Evolutionary conservation across 768 basidiomycete genomes (phyloP).

Genomic region (Psilocybe subaeruginosa): DNA sequence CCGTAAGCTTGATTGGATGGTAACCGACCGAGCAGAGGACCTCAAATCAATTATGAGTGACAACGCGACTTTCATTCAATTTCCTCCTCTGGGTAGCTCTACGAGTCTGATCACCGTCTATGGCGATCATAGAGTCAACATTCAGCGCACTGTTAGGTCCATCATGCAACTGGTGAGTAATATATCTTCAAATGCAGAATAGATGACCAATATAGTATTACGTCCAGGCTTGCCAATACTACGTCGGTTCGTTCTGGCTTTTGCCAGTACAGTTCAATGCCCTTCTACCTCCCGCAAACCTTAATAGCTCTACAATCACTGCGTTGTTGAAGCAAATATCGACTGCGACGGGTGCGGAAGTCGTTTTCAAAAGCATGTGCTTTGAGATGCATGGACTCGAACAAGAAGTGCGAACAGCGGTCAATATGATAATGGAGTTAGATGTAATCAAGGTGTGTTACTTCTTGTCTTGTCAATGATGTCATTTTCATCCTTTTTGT

Average conservation of each 20-base stretch:
- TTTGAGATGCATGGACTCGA: constrained; percentile 97
- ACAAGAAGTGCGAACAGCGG: constrained; percentile 84
- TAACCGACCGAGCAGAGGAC: constrained; percentile 95
- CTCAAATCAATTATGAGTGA: constrained; percentile 92
- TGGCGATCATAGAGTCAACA: constrained; percentile 92
- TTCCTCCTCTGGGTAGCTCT: constrained; percentile 90
- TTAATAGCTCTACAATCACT: constrained; percentile 83
- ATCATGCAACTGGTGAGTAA: constrained; percentile 90
- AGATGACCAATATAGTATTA: neutral
- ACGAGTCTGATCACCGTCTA: constrained; percentile 93
- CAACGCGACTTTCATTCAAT: constrained; percentile 94
- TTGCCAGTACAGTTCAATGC: constrained; percentile 94
- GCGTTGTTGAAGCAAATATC: constrained; percentile 87
- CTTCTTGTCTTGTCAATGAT: neutral
- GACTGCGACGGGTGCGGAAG: constrained; percentile 85
- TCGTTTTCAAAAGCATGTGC: constrained; percentile 96
- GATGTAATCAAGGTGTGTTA: constrained; percentile 84
- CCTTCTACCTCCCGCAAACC: constrained; percentile 77
- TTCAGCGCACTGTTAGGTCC: constrained; percentile 90
- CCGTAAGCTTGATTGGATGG: constrained; percentile 98
- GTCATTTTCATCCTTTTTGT: constrained; percentile 5
- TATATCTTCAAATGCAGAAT: neutral
- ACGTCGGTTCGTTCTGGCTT: constrained; percentile 97
- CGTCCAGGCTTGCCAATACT: constrained; percentile 89
- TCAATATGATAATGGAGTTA: constrained; percentile 85